Evolutionary conservation across 495 filamentous ascomycete genomes (phyloP).

Genomic region (Penicillium herquei): DNA sequence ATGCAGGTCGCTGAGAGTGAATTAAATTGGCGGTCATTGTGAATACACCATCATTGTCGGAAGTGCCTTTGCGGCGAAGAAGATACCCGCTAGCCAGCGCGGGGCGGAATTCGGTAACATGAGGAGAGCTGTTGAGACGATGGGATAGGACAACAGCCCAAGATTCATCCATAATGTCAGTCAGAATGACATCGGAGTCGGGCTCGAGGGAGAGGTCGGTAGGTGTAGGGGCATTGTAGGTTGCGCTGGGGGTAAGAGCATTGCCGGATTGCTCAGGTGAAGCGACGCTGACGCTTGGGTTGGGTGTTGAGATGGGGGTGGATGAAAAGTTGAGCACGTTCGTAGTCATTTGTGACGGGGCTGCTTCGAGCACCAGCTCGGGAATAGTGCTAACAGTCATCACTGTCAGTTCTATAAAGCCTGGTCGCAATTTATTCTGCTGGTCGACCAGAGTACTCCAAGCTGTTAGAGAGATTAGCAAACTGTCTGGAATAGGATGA

Average conservation of each 20-base stretch:
- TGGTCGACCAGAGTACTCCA: constrained; percentile 47
- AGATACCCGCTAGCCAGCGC: constrained; percentile 72
- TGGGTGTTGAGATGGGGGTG: constrained; percentile 46
- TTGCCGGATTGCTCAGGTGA: constrained; percentile 43
- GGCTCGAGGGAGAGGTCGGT: constrained; percentile 53
- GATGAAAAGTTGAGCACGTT: constrained; percentile 36
- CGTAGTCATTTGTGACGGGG: constrained; percentile 29
- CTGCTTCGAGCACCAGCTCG: constrained; percentile 55
- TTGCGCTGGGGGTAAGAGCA: constrained; percentile 30
- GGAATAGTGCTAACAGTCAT: constrained; percentile 65
- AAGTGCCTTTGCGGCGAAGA: constrained; percentile 66
- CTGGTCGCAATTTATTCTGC: constrained; percentile 46
- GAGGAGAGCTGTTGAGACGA: constrained; percentile 65
- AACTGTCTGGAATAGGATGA: neutral
- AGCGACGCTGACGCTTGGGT: constrained; percentile 42
- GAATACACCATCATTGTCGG: constrained; percentile 60
- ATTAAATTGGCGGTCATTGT: constrained; percentile 67
- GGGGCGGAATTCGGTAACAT: constrained; percentile 61
- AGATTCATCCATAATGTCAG: constrained; percentile 76
- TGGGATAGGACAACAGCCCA: constrained; percentile 76
- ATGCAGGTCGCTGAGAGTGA: constrained; percentile 47
- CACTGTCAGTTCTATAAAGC: constrained; percentile 53
- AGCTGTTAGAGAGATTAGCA: constrained; percentile 23
- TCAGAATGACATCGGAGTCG: constrained; percentile 70
- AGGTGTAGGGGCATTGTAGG: constrained; percentile 54